Evolutionary conservation across 495 filamentous ascomycete species (phyloP), one percentile per base, ranked within the genome.

Genomic region (Penicillium pancosmium): DNA sequence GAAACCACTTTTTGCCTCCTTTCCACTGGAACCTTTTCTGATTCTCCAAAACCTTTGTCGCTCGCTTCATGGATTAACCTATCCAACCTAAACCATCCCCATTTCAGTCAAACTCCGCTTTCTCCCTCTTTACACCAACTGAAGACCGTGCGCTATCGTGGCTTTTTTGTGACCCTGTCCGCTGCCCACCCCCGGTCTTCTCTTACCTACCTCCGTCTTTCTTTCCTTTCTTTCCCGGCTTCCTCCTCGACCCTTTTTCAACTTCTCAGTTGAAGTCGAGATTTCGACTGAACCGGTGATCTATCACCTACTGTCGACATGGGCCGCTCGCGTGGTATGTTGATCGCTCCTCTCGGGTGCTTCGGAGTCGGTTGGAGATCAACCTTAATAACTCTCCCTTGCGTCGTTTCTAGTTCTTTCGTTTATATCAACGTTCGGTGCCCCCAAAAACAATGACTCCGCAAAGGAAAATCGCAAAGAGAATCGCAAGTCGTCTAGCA

Each of bases 401-500:
- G 73, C 73, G 59, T 72, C 53, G 8, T n/a, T 12, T 44, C 15
- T 75, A 88, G 85, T 88, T 18, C 72, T 84, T 55, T 88, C 85
- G 52, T 85, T 88, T 67, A 85, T 87, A 69, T 84, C 82, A 55
- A 78, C 80, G 56, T 86, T 84, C 68, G 82, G 82, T 40, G 73
- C 72, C 34, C 56, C 68, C 8, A 65, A 57, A 50, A 64, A 60
- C 19, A 65, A 58, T 55, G 63, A 57, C 16, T 70, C 75, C 49
- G 74, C 70, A 44, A 73, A 66, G 57, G 61, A 68, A 38, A 70
- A 31, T 31, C 27, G 36, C 36, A 38, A 38, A n/a, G 15, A 38
- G 12, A 38, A 55, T 56, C 48, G 59, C 50, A 67, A 74, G 44
- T 75, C 77, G 33, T 68, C 71, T 53, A 62, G 55, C 54, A 60